Conservation (phyloP, 768 basidiomycete species). For the Auriscalpium orientale region DNA sequence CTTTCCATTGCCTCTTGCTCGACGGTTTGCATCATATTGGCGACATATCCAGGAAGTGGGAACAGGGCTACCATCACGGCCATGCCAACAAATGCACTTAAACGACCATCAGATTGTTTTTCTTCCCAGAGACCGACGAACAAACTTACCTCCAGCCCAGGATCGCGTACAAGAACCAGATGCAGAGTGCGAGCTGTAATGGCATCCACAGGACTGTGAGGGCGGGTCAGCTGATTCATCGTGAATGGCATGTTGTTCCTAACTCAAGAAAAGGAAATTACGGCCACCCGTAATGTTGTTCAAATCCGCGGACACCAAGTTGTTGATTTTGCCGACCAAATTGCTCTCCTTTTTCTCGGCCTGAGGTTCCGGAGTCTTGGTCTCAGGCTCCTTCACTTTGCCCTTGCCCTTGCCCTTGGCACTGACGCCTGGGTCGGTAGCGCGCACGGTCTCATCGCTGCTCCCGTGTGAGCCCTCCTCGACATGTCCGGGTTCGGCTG, state of each 20-base stretch:
- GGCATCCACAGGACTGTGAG: constrained; percentile 30
- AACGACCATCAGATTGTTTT: neutral
- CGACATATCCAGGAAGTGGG: constrained; percentile 35
- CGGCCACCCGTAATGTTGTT: neutral
- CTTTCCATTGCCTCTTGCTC: constrained; percentile 35
- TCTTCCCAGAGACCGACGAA: neutral
- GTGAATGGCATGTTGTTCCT: no score
- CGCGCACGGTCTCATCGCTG: neutral
- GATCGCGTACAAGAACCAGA: constrained; percentile 36
- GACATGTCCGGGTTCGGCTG: neutral
- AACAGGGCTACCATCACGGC: constrained; percentile 30
- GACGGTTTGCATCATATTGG: constrained; percentile 26
- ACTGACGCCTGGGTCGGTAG: constrained; percentile 5
- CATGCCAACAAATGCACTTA: constrained; percentile 35
- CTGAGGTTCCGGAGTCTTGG: neutral
- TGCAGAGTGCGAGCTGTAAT: constrained; percentile 31
- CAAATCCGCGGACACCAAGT: no score
- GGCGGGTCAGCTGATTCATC: neutral
- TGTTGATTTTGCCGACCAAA: no score
- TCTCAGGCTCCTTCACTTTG: neutral
- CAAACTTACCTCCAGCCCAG: constrained; percentile 42
- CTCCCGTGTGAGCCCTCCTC: neutral
- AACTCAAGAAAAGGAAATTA: no score
- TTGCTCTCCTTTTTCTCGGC: constrained; percentile 27
- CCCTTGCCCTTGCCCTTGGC: neutral